Conservation (phyloP, 2,329 filamentous ascomycete genomes). For the Botrytis deweyae region DNA sequence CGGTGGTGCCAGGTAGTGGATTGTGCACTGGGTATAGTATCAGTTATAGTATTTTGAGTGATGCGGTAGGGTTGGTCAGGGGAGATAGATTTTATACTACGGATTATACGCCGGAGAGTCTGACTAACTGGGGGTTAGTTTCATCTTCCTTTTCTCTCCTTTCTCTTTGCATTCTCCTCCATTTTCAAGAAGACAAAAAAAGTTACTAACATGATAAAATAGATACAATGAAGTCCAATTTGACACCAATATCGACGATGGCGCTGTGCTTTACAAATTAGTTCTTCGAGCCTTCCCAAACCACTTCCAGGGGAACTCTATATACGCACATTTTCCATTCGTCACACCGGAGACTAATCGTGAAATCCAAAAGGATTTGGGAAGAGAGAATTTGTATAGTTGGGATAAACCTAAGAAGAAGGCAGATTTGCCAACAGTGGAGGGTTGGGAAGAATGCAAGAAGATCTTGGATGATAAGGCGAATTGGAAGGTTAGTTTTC, state of each 20-base stretch:
- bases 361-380: constrained; percentile 65
- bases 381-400: constrained; percentile 29
- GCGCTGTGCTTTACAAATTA: constrained; percentile 81
- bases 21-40: constrained; percentile 54
- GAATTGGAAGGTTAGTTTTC: constrained; percentile 9
- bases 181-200: not conserved
- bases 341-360: constrained; percentile 68
- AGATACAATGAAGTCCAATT: constrained; percentile 18
- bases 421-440: not conserved
- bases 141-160: constrained; percentile 41
- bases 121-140: constrained; percentile 77
- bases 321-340: constrained; percentile 66
- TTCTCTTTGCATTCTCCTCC: not conserved
- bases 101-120: constrained; percentile 55
- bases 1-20: constrained; percentile 52
- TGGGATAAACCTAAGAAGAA: constrained; percentile 34
- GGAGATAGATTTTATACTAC: constrained; percentile 57
- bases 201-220: not conserved
- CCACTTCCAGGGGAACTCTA: constrained; percentile 71
- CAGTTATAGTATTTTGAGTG: constrained; percentile 56
- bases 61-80: constrained; percentile 58
- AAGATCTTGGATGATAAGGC: constrained; percentile 29
- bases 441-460: constrained; percentile 8
- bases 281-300: constrained; percentile 74
- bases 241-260: constrained; percentile 61